Base-by-base conservation (phyloP, 2,329 filamentous ascomycete genomes). In the Apiospora sp. region DNA sequence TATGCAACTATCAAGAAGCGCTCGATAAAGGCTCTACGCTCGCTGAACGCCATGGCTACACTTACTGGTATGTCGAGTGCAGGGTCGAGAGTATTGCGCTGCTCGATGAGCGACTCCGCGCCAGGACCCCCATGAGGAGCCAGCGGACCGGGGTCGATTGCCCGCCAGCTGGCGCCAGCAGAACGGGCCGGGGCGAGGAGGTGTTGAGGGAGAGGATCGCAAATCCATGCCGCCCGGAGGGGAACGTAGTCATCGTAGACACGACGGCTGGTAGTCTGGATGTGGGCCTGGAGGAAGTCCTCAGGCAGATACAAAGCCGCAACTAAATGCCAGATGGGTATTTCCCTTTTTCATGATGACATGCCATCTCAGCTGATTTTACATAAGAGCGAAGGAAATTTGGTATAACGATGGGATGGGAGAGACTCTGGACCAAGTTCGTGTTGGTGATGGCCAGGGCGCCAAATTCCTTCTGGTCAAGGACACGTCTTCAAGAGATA, bases 1-100 rank as follows among this genome's bases (percentile, higher is more conserved):
- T 79, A 43, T 84, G 81, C 76, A 83, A 83, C 73, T 83, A 76
- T 74, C 67, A 75, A 14, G 76, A 81, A 73, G 74, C 79, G 2
- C 72, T 83, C 41, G 77, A 80, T 22, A 54, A 72, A 7, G 82
- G 83, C 2, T 71, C 70, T 4, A 75, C 74, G 8, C 77, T 83
- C 2, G 80, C 82, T 1, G n/a, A 71, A 27, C 43, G 74, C 68
- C 69, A 74, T 22, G 67, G 70, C 41, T 74, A 77, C 61, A 72
- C 58, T 14, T 77, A 74, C 30, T 68, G 71, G 12, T 80, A 80
- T 58, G 72, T 75, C 67, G 74, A 76, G 72, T 74, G 74, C 67
- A 72, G 69, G 34, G 46, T 74, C 43, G 58, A 70, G 34, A 41
- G 73, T n/a, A 4, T 70, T 8, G 71, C 72, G 16, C 54, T 71